Conservation (phyloP, 129 eudicot species). For the Flaveria brownii region DNA sequence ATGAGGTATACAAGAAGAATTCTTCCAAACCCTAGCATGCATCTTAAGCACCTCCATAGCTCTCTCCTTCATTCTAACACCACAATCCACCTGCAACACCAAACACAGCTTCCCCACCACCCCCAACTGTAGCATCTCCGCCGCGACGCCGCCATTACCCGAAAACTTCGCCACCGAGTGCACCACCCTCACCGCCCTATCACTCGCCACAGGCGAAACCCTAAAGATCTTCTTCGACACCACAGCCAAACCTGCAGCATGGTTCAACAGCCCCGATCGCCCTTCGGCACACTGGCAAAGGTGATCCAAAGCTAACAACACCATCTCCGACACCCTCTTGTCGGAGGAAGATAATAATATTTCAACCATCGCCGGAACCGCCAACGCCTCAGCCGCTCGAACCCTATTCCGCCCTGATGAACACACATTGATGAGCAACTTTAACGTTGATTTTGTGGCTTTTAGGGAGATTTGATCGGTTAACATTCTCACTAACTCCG, state of each 20-base stretch:
- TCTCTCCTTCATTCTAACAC: constrained; percentile 51
- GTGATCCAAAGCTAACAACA: constrained; percentile 39
- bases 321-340: constrained; percentile 50
- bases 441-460: constrained; percentile 50
- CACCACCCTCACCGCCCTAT: constrained; percentile 57
- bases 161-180: constrained; percentile 49
- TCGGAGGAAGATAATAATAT: constrained; percentile 44
- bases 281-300: constrained; percentile 71
- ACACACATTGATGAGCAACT: constrained; percentile 43
- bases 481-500: constrained; percentile 41
- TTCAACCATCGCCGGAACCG: constrained; percentile 40
- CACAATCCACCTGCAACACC: constrained; percentile 67
- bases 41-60: constrained; percentile 59
- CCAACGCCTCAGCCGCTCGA: constrained; percentile 43
- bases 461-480: constrained; percentile 44
- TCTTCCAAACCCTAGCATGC: constrained; percentile 64
- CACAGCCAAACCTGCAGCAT: constrained; percentile 62
- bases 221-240: constrained; percentile 66
- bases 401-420: constrained; percentile 58
- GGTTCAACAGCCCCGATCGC: constrained; percentile 54
- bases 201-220: constrained; percentile 57
- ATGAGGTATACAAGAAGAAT: constrained; percentile 50
- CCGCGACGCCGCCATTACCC: constrained; percentile 39
- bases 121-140: constrained; percentile 66
- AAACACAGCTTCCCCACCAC: constrained; percentile 62